Conservation (phyloP, 257 asterid genomes). For the Lantana camara region DNA sequence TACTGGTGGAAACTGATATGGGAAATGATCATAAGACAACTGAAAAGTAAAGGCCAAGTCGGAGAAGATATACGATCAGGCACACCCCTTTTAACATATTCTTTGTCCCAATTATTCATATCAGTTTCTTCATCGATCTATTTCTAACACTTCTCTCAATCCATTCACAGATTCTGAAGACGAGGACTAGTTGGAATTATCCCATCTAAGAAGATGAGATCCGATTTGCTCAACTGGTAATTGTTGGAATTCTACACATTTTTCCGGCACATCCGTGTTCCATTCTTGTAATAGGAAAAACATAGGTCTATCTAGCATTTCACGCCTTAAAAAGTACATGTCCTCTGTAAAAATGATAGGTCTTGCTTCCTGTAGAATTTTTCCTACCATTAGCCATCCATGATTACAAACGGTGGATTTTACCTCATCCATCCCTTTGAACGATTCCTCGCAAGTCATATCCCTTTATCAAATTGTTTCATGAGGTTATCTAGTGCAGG, state of each 20-base stretch:
- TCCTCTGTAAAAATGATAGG: constrained; percentile 2
- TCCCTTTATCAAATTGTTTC: background rate
- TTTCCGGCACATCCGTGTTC: background rate
- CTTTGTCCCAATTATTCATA: background rate
- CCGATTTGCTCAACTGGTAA: no score
- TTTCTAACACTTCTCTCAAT: constrained; percentile 23
- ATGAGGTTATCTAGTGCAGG: no score
- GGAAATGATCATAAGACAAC: constrained; percentile 63
- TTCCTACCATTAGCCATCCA: background rate
- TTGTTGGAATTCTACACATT: constrained; percentile 13
- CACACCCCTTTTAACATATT: constrained; percentile 20
- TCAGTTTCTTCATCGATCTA: background rate
- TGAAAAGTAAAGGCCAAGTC: constrained; percentile 69
- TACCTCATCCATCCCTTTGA: background rate
- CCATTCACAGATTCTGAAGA: constrained; percentile 52
- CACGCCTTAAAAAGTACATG: background rate
- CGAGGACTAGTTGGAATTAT: constrained; percentile 36
- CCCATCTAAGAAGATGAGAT: no score
- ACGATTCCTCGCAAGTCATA: background rate
- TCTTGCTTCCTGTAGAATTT: constrained; percentile 8
- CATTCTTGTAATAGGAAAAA: constrained; percentile 1
- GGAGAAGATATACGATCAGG: constrained; percentile 87
- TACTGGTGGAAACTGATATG: constrained; percentile 82
- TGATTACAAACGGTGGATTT: background rate
- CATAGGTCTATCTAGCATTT: constrained; percentile 7